Evolutionary conservation across 768 basidiomycete species (phyloP).

Genomic region (Pholiota molesta): DNA sequence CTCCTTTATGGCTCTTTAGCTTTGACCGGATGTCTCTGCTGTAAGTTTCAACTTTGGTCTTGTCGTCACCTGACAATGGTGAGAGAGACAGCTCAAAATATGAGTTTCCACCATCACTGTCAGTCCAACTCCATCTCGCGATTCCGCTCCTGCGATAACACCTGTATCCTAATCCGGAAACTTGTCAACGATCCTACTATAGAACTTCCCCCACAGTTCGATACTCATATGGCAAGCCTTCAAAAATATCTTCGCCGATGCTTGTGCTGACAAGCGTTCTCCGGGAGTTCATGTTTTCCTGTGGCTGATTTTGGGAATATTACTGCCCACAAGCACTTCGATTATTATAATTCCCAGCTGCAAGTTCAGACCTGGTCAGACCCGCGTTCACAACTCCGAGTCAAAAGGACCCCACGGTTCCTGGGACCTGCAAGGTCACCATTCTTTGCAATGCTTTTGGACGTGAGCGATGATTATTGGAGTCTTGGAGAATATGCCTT

Average conservation of each 20-base stretch:
- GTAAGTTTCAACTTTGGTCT: background rate
- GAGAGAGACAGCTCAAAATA: background rate
- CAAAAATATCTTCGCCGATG: background rate
- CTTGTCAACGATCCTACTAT: background rate
- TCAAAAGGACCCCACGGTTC: too few species aligned
- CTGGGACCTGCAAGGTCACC: background rate
- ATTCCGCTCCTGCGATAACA: conserved; percentile 2
- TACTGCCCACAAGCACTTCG: background rate
- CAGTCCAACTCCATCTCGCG: background rate
- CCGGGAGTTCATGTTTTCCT: background rate
- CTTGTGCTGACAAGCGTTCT: background rate
- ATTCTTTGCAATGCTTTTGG: background rate
- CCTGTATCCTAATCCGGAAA: conserved; percentile 10
- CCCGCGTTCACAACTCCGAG: too few species aligned
- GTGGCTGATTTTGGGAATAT: background rate
- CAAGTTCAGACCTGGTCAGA: too few species aligned
- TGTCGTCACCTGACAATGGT: background rate
- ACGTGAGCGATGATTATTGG: background rate
- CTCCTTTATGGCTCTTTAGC: background rate
- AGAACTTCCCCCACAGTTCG: background rate
- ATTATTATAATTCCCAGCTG: too few species aligned
- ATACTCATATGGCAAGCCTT: background rate
- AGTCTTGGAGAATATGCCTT: background rate
- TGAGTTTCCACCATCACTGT: too few species aligned
- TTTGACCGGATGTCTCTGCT: background rate